phyloP scores from a whole-genome alignment of 116 monocot species.

The Iris pallida region DNA sequence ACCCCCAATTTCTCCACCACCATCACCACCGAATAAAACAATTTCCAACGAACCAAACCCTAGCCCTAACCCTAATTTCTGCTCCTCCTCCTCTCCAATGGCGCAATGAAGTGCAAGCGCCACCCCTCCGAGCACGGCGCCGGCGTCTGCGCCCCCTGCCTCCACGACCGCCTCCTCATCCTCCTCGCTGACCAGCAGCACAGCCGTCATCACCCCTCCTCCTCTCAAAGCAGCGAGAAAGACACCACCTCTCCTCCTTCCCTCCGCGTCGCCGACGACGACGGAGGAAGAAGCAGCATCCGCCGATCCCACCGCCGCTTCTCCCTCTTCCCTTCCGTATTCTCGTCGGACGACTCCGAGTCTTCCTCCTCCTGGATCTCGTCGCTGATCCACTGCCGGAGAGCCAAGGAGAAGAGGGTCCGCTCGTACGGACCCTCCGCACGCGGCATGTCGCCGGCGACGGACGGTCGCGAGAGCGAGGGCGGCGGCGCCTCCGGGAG shows the following conservation, averaged over 20 bases:
- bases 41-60: background rate
- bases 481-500: slow-evolving; percentile 1
- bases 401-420: slow-evolving; percentile 18
- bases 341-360: slow-evolving; percentile 22
- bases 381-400: slow-evolving; percentile 20
- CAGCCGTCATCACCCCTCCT: background rate
- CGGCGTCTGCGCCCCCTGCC: slow-evolving; percentile 70
- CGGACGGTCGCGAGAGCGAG: background rate
- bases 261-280: slow-evolving; percentile 24
- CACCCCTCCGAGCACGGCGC: slow-evolving; percentile 41
- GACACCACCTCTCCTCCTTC: slow-evolving; percentile 33
- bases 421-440: background rate
- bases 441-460: slow-evolving; percentile 45
- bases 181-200: slow-evolving; percentile 26
- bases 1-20: no score
- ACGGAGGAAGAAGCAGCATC: background rate
- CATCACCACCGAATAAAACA: no score
- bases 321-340: slow-evolving; percentile 28
- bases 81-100: background rate
- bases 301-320: slow-evolving; percentile 10
- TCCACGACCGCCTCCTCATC: slow-evolving; percentile 55
- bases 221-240: background rate
- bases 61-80: background rate
- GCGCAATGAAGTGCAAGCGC: slow-evolving; percentile 46
- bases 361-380: slow-evolving; percentile 34